A percentile compares a stretch with the other conserved stretches of the same genome.
Evolutionary conservation across 2,329 filamentous ascomycete species (phyloP).

Genomic region (Cadophora luteo-olivacea): DNA sequence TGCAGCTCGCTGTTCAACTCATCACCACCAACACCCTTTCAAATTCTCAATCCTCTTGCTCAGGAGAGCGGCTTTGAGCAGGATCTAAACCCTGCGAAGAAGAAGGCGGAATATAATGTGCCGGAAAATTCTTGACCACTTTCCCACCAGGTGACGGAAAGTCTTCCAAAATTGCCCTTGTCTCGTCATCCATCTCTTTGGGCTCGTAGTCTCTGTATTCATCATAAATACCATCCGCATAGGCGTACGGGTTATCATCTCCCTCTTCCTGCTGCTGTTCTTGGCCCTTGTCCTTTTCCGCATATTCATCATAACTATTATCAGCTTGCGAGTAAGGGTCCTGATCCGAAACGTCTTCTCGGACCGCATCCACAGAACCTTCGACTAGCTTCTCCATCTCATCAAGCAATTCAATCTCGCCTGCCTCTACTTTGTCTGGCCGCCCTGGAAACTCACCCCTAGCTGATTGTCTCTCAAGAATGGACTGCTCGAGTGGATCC

Average conservation of each 20-base stretch:
- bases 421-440: neutral
- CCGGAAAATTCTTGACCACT: neutral
- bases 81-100: neutral
- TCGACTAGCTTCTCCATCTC: neutral
- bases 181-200: neutral
- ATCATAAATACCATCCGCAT: neutral
- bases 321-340: neutral
- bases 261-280: neutral
- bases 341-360: neutral
- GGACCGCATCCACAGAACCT: neutral
- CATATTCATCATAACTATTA: neutral
- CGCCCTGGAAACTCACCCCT: conserved; percentile 19
- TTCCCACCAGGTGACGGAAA: neutral
- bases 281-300: neutral
- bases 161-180: neutral
- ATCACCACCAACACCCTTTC: neutral
- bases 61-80: too few species aligned
- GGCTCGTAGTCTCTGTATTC: neutral
- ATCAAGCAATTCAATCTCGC: neutral
- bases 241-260: neutral
- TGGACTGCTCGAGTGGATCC: conserved; percentile 23
- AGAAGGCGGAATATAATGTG: neutral
- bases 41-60: neutral
- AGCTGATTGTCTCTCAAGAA: conserved; percentile 27
- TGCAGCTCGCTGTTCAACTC: neutral